Evolutionary conservation across 352 stramenopile species (phyloP), one percentile per base, ranked within the genome.

Genomic region (Pythium sukuiense): DNA sequence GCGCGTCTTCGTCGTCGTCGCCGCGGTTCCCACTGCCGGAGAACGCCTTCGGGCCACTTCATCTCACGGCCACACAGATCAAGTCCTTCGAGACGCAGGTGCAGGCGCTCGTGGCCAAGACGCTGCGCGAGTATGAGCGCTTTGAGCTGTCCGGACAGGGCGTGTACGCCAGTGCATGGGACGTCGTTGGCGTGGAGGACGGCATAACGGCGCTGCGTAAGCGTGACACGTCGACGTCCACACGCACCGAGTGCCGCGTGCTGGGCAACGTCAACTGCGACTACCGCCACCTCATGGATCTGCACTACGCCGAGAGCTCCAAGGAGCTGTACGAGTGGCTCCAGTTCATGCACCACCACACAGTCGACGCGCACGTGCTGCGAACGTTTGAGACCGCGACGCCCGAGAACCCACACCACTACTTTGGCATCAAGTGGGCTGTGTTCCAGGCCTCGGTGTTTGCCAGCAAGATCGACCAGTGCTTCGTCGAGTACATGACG

Each of bases 391-490:
- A 91, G 63, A 90, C 81, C n/a, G 74, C 80, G 43, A 65, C 70
- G 37, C n/a, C 35, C 1, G 33, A 58, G 3, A 67, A 58, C 8
- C 62, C 77, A 1, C 74, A 87, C 50, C 24, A 79, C 56, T 95
- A 93, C 48, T 68, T 95, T 59, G 87, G 87, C 46, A 83, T 95
- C 76, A 95, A 95, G 63, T 95, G 87, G 87, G 67, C 85, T 30
- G 90, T 81, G 55, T 61, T 91, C 37, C 75, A 83, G 46, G 76
- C 80, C 41, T 79, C 79, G 16, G 65, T 79, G 59, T 79, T 92
- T 53, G 73, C 83, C 16, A 75, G 76, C 37, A 90, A 90, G 59
- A 74, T 79, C 35, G 82, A 95, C 73, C 79, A 81, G 59, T 86
- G 79, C 57, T 91, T 82, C 57, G 63, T 95, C 39, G 87, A 95